Evolutionary conservation across 2,329 filamentous ascomycete species (phyloP), one percentile per base, ranked within the genome.

Genomic region (Epicoccum sorghinum): DNA sequence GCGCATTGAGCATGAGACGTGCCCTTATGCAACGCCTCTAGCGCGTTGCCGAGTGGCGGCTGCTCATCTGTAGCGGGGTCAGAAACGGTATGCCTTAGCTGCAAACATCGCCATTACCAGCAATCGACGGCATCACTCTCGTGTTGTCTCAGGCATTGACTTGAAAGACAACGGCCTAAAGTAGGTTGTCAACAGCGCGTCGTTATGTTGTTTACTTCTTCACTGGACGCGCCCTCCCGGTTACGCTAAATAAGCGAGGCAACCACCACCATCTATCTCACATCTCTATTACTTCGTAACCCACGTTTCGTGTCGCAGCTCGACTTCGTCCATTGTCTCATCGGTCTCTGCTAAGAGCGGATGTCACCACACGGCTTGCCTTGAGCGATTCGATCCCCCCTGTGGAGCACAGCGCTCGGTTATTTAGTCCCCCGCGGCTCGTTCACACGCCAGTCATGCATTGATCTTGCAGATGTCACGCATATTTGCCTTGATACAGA

Each of bases 381-480:
- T 38, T 52, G 43, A 22, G 45, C 37, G 33, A 35, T 45, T 36
- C 13, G 39, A 39, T 25, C 36, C 32, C 18, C 45, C 37, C 52
- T 55, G 18, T 44, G 52, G 58, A 60, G 55, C 52, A 59, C 54
- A 55, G 55, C 56, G 32, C 47, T 56, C 58, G 57, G 57, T 56
- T 45, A 53, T 44, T 52, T 45, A 53, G 46, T 53, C 60, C 42
- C 48, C 55, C 62, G 60, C 56, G 57, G 58, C 59, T 64, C 60
- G 53, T 59, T 56, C 56, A 52, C 60, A 55, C 53, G 58, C 64
- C 58, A 61, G 62, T 63, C 60, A 61, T 60, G 65, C 70, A 68
- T 64, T 66, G 56, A 68, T 68, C 68, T 59, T 73, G 72, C 71
- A 74, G 68, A 65, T 65, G 70, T 69, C 70, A 75, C 72, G 72